phyloP scores from a whole-genome alignment of 805 yeast genomes.

The Kluyveromyces starmeri region DNA sequence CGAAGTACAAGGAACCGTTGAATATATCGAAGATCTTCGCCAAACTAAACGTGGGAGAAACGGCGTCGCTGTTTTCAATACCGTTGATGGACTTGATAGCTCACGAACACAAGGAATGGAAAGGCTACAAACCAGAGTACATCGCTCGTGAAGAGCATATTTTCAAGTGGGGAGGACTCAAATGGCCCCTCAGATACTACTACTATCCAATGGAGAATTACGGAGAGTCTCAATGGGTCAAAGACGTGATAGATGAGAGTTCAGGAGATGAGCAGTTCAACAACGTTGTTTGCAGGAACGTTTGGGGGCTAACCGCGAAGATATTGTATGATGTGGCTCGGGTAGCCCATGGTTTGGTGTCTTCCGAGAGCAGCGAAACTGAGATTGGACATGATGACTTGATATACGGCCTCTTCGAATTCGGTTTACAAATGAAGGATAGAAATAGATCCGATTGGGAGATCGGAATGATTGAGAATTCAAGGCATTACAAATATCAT shows the following conservation, averaged over 20 bases:
- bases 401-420: conserved; percentile 45
- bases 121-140: conserved; percentile 25
- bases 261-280: conserved; percentile 41
- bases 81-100: conserved; percentile 53
- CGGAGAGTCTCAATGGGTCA: conserved; percentile 56
- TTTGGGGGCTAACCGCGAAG: conserved; percentile 80
- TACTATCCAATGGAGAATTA: conserved; percentile 47
- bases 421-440: conserved; percentile 45
- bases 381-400: conserved; percentile 58
- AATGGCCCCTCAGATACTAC: conserved; percentile 56
- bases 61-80: conserved; percentile 59
- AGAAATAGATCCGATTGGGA: conserved; percentile 47
- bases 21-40: conserved; percentile 29
- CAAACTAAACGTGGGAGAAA: conserved; percentile 66
- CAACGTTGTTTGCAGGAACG: conserved; percentile 44
- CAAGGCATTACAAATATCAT: conserved; percentile 19
- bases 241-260: conserved; percentile 49
- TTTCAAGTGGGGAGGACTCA: conserved; percentile 63
- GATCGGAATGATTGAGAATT: conserved; percentile 38
- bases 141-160: conserved; percentile 23
- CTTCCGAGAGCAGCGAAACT: conserved; percentile 18
- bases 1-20: conserved; percentile 25
- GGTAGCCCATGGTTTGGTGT: conserved; percentile 37
- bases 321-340: conserved; percentile 64
- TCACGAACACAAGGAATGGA: conserved; percentile 10